These are phyloP conservation scores for Ophiocordyceps camponoti-saundersi DNA, from an alignment of 2,329 filamentous ascomycete species.

Conservation along the genomic window DNA sequence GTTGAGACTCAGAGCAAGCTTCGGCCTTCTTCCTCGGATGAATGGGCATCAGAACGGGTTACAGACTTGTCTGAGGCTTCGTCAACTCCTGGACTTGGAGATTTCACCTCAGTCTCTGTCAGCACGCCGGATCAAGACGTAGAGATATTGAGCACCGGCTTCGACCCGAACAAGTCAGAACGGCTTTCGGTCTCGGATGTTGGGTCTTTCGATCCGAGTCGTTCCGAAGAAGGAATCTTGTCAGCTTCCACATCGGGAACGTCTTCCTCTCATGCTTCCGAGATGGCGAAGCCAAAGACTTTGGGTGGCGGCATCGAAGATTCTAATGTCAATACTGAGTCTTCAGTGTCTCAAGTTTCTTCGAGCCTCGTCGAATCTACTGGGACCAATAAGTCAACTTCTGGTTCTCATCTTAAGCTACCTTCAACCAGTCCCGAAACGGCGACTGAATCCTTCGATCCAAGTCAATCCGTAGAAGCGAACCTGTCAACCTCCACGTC, in stretches of 20 bases:
- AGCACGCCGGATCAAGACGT: neutral
- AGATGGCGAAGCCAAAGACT: no score
- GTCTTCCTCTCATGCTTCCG: no score
- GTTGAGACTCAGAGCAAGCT: neutral
- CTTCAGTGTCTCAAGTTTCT: no score
- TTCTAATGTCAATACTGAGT: no score
- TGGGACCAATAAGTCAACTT: no score
- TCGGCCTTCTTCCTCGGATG: neutral
- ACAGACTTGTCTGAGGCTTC: neutral
- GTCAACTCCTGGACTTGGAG: neutral
- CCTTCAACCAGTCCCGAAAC: no score
- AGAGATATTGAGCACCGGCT: neutral
- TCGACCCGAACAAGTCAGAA: neutral
- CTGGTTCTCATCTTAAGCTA: no score
- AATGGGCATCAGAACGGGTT: neutral
- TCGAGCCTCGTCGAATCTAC: no score
- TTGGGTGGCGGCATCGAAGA: no score
- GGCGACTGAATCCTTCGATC: no score
- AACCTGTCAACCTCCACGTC: no score
- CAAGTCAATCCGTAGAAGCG: neutral
- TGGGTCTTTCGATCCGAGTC: neutral
- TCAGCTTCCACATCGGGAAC: no score
- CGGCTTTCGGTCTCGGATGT: neutral
- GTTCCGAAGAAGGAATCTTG: neutral
- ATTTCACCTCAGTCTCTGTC: neutral